Evolutionary conservation across 192 early-diverging fungal species (phyloP), one percentile per base, ranked within the genome.

Genomic region (Coemansia reversa): DNA sequence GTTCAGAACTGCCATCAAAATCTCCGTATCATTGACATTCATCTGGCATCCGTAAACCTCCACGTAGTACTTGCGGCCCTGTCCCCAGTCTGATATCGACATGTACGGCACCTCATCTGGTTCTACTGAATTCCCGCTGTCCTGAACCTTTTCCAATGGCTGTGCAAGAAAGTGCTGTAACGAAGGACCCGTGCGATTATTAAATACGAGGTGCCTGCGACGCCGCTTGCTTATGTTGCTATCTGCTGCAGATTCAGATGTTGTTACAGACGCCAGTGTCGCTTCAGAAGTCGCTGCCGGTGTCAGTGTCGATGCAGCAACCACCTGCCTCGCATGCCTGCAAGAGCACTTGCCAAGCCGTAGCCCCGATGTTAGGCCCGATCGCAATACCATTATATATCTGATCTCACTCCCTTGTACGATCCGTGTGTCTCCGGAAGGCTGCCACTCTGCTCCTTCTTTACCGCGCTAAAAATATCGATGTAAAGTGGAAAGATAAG

Each of bases 1-100:
- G 55, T 86, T 83, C 76, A 91, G 78, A 22, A 91, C 87, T 0
- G 88, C 74, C 83, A 87, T 91, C 58, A 91, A 72, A 51, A 91
- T 90, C 69, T 91, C 90, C 0, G 90, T 90, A 61, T 91, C 90
- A 64, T 86, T 91, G 56, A 89, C 86, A 61, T 91, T 91, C 90
- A 91, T 91, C 74, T 91, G 90, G 63, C 90, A 91, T 9, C 90
- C 90, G 63, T 91, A 91, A 29, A 91, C 90, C 64, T 91, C 90
- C 8, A 91, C 85, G 69, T 84, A 89, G 63, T 85, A 91, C 58
- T 86, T 89, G 49, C 84, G 78, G 2, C 86, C 86, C 51, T 75
- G 70, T 4, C 88, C 90, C 72, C 79, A 81, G 63, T 81, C 79
- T 8, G 69, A 67, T 11, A 81, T 64, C 7, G 73, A 2, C 72